These are phyloP conservation scores for Suhomyces anneliseae DNA, from an alignment of 1,139 yeast species.

Conservation along the genomic window DNA sequence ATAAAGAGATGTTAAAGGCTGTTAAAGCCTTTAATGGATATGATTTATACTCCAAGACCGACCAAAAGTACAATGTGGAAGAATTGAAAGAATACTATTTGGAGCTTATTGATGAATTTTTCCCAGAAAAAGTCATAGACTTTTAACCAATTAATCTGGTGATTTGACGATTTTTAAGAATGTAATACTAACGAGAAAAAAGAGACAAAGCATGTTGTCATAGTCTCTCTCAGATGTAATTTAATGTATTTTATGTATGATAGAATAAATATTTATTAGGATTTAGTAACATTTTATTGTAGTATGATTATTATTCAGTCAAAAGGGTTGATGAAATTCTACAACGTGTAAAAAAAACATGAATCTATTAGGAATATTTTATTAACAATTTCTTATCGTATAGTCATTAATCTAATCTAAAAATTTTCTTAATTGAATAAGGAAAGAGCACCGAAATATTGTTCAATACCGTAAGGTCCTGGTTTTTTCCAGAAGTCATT, in stretches of 20 bases:
- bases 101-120: conserved; percentile 66
- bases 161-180: too few relatives aligned
- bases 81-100: conserved; percentile 57
- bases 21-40: conserved; percentile 68
- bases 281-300: too few relatives aligned
- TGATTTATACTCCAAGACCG: conserved; percentile 66
- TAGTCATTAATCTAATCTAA: too few relatives aligned
- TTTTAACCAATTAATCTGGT: conserved; percentile 32
- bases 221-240: too few relatives aligned
- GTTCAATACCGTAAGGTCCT: conserved; percentile 83
- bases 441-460: conserved; percentile 71
- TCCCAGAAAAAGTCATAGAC: conserved; percentile 57
- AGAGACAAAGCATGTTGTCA: too few relatives aligned
- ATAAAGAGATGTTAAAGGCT: conserved; percentile 59
- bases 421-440: conserved; percentile 25
- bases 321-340: too few relatives aligned
- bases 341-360: too few relatives aligned
- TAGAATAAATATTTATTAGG: background rate
- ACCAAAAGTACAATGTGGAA: conserved; percentile 47
- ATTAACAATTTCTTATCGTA: too few relatives aligned
- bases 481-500: conserved; percentile 88
- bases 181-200: too few relatives aligned
- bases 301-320: too few relatives aligned
- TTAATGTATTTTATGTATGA: background rate
- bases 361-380: too few relatives aligned